phyloP scores from a whole-genome alignment of 2,329 filamentous ascomycete species.

The Pseudocercospora macadamiae region DNA sequence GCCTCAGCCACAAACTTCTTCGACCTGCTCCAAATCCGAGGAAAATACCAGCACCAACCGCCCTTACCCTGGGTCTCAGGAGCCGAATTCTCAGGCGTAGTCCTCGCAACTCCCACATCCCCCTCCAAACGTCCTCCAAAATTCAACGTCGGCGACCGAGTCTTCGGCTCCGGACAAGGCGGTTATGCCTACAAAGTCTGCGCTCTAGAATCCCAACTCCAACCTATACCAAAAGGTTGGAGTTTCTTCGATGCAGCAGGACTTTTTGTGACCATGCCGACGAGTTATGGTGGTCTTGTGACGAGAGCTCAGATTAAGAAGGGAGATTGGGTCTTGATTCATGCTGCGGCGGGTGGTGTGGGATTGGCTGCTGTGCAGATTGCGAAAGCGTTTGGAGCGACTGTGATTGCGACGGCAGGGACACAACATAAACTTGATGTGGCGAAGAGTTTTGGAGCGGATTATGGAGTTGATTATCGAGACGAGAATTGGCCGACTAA shows the following conservation, averaged over 20 bases:
- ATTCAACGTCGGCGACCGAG: slow-evolving; percentile 76
- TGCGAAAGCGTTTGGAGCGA: slow-evolving; percentile 88
- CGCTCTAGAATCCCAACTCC: slow-evolving; percentile 67
- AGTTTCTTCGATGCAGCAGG: slow-evolving; percentile 82
- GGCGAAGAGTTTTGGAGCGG: slow-evolving; percentile 78
- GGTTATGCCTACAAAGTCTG: slow-evolving; percentile 79
- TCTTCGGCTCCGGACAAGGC: slow-evolving; percentile 86
- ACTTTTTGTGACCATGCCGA: slow-evolving; percentile 88
- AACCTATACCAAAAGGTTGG: slow-evolving; percentile 80
- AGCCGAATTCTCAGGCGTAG: slow-evolving; percentile 80
- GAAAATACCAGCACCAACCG: slow-evolving; percentile 93
- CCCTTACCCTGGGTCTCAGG: slow-evolving; percentile 87
- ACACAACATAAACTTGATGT: slow-evolving; percentile 78
- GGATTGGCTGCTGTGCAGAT: slow-evolving; percentile 91
- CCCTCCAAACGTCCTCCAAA: slow-evolving; percentile 48
- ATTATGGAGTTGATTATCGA: slow-evolving; percentile 78
- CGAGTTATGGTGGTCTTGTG: slow-evolving; percentile 82
- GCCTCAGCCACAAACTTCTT: slow-evolving; percentile 95
- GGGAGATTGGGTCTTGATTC: slow-evolving; percentile 86
- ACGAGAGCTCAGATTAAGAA: slow-evolving; percentile 72
- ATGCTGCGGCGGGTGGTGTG: slow-evolving; percentile 90
- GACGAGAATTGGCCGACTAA: slow-evolving; percentile 64
- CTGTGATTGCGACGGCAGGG: slow-evolving; percentile 89
- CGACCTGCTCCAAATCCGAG: slow-evolving; percentile 91
- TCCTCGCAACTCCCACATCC: slow-evolving; percentile 65